A percentile compares a stretch with the other conserved stretches of the same genome.
Evolutionary conservation across 2,329 filamentous ascomycete genomes (phyloP).

Genomic region (Dothideomycetes sp.): DNA sequence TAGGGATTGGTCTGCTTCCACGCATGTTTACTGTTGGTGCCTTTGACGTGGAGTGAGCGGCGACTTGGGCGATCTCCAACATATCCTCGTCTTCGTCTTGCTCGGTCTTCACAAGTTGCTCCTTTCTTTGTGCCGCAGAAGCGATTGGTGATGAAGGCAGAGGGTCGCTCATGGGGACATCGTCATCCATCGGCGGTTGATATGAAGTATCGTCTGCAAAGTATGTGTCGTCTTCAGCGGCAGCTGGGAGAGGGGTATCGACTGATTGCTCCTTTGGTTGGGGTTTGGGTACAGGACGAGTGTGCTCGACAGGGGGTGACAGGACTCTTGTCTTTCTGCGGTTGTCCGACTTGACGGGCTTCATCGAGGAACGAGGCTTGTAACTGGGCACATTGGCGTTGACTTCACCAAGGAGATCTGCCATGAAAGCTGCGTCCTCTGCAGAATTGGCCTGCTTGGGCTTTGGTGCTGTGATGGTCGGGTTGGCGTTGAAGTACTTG

Average conservation of each 20-base stretch:
- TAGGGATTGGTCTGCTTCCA: constrained; percentile 69
- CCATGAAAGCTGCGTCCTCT: constrained; percentile 82
- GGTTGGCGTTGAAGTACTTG: constrained; percentile 71
- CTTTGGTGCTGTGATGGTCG: constrained; percentile 55
- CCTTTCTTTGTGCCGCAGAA: constrained; percentile 30
- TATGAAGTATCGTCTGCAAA: constrained; percentile 35
- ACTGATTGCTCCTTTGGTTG: constrained; percentile 16
- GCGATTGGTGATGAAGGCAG: constrained; percentile 68
- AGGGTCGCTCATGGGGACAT: constrained; percentile 76
- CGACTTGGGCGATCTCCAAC: constrained; percentile 76
- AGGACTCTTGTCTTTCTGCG: constrained; percentile 71
- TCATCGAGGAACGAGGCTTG: constrained; percentile 42
- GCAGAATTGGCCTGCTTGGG: constrained; percentile 74
- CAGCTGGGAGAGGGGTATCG: neutral
- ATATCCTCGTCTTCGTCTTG: constrained; percentile 68
- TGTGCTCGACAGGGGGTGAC: constrained; percentile 59
- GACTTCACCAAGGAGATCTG: constrained; percentile 75
- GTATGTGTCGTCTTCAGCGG: constrained; percentile 16
- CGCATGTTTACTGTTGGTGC: constrained; percentile 73
- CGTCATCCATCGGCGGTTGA: constrained; percentile 50
- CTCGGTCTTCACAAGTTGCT: constrained; percentile 54
- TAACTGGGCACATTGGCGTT: constrained; percentile 63
- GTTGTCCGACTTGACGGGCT: constrained; percentile 61
- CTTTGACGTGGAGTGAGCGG: constrained; percentile 54
- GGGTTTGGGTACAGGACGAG: constrained; percentile 28